A percentile compares a stretch with the other conserved stretches of the same genome.
phyloP scores from a whole-genome alignment of 2,329 filamentous ascomycete species.

The Coniochaeta sp. region DNA sequence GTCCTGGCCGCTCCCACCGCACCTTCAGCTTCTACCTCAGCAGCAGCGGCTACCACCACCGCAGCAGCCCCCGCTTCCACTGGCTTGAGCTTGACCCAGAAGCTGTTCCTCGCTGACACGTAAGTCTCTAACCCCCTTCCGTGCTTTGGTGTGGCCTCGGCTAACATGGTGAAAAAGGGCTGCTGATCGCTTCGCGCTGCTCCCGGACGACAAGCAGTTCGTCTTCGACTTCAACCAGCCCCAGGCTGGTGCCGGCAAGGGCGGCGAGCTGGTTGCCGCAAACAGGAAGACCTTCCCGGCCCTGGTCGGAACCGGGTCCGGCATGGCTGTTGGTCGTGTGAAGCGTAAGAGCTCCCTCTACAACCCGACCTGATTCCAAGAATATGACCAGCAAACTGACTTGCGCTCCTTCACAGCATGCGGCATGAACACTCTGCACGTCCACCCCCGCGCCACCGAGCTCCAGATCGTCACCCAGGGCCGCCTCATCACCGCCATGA shows the following conservation, averaged over 20 bases:
- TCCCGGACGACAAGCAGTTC: conserved; percentile 36
- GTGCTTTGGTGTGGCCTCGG: too few relatives aligned
- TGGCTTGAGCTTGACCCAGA: conserved; percentile 21
- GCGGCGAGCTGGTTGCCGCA: conserved; percentile 41
- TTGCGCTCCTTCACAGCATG: neutral
- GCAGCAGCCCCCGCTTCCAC: conserved; percentile 7
- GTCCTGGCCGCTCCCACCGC: conserved; percentile 17
- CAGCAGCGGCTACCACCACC: neutral
- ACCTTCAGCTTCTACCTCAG: conserved; percentile 3
- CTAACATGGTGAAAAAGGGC: conserved; percentile 14
- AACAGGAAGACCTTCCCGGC: conserved; percentile 52
- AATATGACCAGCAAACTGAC: neutral
- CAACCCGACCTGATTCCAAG: neutral
- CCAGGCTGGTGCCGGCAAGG: conserved; percentile 26
- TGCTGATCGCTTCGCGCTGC: conserved; percentile 33
- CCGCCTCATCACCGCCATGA: conserved; percentile 41
- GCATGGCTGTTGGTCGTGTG: conserved; percentile 44
- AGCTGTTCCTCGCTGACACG: conserved; percentile 31
- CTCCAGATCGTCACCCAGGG: conserved; percentile 44
- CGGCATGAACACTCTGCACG: conserved; percentile 50
- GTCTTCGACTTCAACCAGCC: conserved; percentile 39
- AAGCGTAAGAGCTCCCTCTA: conserved; percentile 20
- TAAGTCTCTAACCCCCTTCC: too few relatives aligned
- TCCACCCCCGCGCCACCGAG: conserved; percentile 46
- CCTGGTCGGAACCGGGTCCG: conserved; percentile 41